Evolutionary conservation across 1,139 yeast genomes (phyloP), one percentile per base, ranked within the genome.

Genomic region (Zygosaccharomyces sapae): DNA sequence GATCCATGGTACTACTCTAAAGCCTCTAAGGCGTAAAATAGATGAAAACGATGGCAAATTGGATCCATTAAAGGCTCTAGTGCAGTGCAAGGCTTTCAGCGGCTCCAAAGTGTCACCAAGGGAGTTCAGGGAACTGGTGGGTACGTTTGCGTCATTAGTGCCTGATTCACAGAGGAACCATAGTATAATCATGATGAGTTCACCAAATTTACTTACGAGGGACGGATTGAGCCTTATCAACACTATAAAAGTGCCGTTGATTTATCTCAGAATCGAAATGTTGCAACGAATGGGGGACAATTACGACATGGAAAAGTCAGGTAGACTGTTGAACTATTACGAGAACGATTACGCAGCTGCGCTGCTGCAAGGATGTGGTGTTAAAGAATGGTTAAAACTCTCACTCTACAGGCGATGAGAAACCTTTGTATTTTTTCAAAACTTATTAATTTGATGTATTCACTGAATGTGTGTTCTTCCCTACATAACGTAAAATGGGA

Each of bases 201-300:
- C 87, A 0, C 87, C 92, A 1, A 73, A 75, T 13, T 71, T 76
- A 1, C 69, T 83, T 43, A 82, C 94, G 0, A 62, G 71, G 34
- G 84, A 81, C 49, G 89, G 84, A 0, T 66, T 75, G 33, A 67
- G 69, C 5, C 80, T 81, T 46, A 71, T 84, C 53, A 79, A 83
- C 51, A 68, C 69, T 10, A 61, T 78, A n/a, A 63, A 67, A n/a
- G 67, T 80, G 40, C 89, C 92, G 1, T 62, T 84, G 48, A 67
- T 81, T 3, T 82, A 74, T 57, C 65, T 75, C 4, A 73, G 74
- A 44, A 64, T 80, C 60, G 52, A 58, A 48, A 51, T 65, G 60
- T 35, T 57, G 43, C 48, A 52, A 48, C 27, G 27, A 2, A 31
- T 49, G 4, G 55, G 61, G 3, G 68, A 69, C 20, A 62, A 67